Evolutionary conservation across 176 grass and related monocot genomes (phyloP), one percentile per base, ranked within the genome.

Genomic region (Avena insularis): DNA sequence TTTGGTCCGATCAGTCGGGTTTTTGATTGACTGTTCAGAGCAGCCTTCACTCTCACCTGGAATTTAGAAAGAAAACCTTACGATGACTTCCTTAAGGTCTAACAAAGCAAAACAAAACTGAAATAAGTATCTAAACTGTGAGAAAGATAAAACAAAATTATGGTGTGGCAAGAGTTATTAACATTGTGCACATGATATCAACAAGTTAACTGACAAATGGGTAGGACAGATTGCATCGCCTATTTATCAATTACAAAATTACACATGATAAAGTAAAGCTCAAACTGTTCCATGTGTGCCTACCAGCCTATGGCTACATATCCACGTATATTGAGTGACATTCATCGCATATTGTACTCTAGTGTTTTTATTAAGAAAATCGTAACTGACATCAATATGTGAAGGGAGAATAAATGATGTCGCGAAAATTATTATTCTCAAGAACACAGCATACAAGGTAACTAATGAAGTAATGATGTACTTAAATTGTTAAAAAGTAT

Each of bases 1-100:
- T 99, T 99, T 36, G 97, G 97, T 79, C 97, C 97, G 84, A 99
- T 99, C 65, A 99, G 69, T 84, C 94, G 78, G 78, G 97, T 99
- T 94, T 92, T 97, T 58, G 97, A 93, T 83, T 97, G 94, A 55
- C 57, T 96, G 33, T 97, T 99, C 86, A 99, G 81, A 89, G 97
- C 97, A 82, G 92, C 91, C 86, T 99, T 99, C 45, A 99, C 97
- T 93, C 86, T 92, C 45, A 97, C 94, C 97, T 97, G 80, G 87
- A 74, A 88, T 79, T 66, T 16, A 69, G 51, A 81, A 83, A 90
- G 17, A 27, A 46, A 65, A 77, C 15, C 8, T 58, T 90, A 16
- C 38, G 74, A 80, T 47, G 46, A 35, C 63, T 13, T 61, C 35
- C 75, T 62, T 29, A 53, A 69, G 15, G 68, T 75, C 14, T 72